phyloP scores from a whole-genome alignment of 202 grass and related monocot species.

The Schoenoplectus tabernaemontani region DNA sequence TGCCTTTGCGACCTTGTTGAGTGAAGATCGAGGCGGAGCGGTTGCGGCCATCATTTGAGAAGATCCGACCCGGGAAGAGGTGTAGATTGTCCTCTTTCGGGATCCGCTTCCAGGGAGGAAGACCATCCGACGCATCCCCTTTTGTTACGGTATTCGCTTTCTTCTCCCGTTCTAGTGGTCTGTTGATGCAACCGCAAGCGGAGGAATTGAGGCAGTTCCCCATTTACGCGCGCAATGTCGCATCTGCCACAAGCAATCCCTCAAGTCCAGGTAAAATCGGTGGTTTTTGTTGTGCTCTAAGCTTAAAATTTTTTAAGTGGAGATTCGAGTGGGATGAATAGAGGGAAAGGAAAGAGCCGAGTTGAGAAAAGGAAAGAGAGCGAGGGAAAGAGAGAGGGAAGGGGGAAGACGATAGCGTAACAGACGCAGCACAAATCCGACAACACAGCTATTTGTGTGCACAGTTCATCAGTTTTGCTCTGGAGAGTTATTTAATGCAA shows the following conservation, averaged over 20 bases:
- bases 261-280: background rate
- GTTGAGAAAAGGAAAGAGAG: background rate
- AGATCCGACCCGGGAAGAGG: conserved; percentile 66
- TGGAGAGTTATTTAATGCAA: background rate
- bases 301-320: background rate
- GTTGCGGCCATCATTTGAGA: conserved; percentile 84
- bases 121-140: background rate
- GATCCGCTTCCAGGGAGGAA: conserved; percentile 22
- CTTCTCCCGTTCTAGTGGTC: background rate
- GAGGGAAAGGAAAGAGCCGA: background rate
- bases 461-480: background rate
- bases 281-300: background rate
- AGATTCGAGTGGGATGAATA: background rate
- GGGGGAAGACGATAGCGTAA: background rate
- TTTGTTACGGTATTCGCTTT: conserved; percentile 46
- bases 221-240: conserved; percentile 18
- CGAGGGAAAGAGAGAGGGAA: background rate
- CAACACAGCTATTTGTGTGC: conserved; percentile 11
- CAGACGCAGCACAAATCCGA: conserved; percentile 3
- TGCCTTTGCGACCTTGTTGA: conserved; percentile 90
- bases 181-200: background rate
- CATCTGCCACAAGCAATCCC: conserved; percentile 2
- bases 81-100: conserved; percentile 67
- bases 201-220: conserved; percentile 18
- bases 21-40: conserved; percentile 59